Evolutionary conservation across 2,329 filamentous ascomycete species (phyloP).

Genomic region (Aspergillus quadricinctus): DNA sequence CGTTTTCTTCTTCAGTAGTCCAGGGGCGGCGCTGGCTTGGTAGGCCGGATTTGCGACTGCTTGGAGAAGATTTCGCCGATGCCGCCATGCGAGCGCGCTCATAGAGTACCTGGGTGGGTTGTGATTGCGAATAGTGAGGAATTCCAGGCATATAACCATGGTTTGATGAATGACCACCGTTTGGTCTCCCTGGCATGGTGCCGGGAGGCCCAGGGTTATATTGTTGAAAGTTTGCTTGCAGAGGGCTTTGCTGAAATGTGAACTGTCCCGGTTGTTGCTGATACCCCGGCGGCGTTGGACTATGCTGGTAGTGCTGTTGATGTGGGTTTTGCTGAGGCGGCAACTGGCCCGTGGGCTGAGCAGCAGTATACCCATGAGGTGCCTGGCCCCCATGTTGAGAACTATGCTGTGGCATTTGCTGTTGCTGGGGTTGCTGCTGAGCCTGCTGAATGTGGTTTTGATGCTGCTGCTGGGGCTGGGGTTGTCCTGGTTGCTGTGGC

Average conservation of each 20-base stretch:
- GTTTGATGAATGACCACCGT: conserved; percentile 31
- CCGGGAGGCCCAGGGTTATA: conserved; percentile 33
- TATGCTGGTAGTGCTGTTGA: conserved; percentile 32
- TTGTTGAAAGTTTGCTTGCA: conserved; percentile 40
- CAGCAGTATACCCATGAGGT: conserved; percentile 32
- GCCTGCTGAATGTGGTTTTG: conserved; percentile 17
- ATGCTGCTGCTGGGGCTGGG: conserved; percentile 17
- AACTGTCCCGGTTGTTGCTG: conserved; percentile 28
- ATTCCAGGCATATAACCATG: conserved; percentile 44
- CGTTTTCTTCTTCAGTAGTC: conserved; percentile 85
- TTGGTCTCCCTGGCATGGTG: conserved; percentile 26
- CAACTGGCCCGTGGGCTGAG: conserved; percentile 26
- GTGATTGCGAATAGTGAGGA: conserved; percentile 45
- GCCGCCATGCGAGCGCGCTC: conserved; percentile 54
- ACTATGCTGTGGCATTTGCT: conserved; percentile 17
- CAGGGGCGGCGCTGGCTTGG: conserved; percentile 68
- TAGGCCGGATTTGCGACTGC: conserved; percentile 48
- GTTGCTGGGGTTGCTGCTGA: conserved; percentile 22
- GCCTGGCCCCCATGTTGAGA: conserved; percentile 28
- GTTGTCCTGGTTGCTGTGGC: conserved; percentile 14
- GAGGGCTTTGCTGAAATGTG: conserved; percentile 38
- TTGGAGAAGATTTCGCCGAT: conserved; percentile 52
- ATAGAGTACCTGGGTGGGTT: conserved; percentile 54
- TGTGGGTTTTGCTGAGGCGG: conserved; percentile 16
- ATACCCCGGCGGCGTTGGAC: conserved; percentile 33